Evolutionary conservation across 2,329 filamentous ascomycete species (phyloP).

Genomic region (Calonectria hongkongensis): DNA sequence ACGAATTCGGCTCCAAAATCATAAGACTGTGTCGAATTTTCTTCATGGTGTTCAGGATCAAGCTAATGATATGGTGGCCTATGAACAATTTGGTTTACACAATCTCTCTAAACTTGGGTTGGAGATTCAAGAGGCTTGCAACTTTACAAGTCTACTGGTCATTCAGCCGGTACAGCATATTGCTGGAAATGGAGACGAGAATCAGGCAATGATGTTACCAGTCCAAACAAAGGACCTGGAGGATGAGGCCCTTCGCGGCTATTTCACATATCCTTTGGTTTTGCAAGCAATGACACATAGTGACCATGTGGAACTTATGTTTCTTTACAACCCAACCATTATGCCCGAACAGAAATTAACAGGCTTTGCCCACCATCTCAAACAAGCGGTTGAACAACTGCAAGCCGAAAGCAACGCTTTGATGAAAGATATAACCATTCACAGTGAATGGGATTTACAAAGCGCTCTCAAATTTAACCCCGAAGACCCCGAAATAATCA

Average conservation of each 20-base stretch:
- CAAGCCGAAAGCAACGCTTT: neutral
- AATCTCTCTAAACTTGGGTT: conserved; percentile 44
- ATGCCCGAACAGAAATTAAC: conserved; percentile 33
- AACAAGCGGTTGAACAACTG: conserved; percentile 17
- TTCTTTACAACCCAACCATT: conserved; percentile 21
- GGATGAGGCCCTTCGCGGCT: conserved; percentile 31
- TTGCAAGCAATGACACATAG: conserved; percentile 17
- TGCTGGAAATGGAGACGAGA: neutral
- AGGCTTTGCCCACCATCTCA: neutral
- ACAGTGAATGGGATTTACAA: conserved; percentile 7
- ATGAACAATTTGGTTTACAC: conserved; percentile 43
- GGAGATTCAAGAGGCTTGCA: conserved; percentile 25
- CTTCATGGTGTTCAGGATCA: conserved; percentile 58
- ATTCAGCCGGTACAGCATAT: conserved; percentile 35
- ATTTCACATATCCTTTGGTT: conserved; percentile 53
- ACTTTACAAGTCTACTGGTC: conserved; percentile 37
- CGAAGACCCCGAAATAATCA: conserved; percentile 27
- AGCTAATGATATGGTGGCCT: conserved; percentile 39
- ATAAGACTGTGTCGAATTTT: conserved; percentile 59
- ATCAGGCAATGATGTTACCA: neutral
- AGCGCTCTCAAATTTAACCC: neutral
- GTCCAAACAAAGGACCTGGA: conserved; percentile 33
- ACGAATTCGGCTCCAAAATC: conserved; percentile 51
- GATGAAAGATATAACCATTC: neutral
- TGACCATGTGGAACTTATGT: conserved; percentile 41